Base-by-base conservation (phyloP, 345 rosid species). In the sweet orange (Citrus sinensis) region DNA sequence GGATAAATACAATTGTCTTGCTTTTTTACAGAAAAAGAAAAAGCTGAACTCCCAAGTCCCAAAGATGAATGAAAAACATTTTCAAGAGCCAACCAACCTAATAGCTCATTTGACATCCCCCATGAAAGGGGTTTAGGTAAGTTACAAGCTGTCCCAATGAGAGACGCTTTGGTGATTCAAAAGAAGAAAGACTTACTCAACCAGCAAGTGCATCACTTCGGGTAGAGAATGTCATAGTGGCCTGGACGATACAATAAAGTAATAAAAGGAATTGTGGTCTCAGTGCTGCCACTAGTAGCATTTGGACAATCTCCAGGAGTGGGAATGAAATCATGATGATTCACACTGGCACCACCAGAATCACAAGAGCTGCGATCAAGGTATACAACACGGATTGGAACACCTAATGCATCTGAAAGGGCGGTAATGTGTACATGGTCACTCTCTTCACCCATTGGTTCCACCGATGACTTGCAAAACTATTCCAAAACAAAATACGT, bases 391-490 rank as follows among this genome's bases (percentile, higher is more conserved):
- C 98, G 91, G 77, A 97, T 92, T 25, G 99, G 92, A 75, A 96
- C 98, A 46, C 98, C 97, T 76, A 96, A 74, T 37, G 98, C 94
- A 78, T 96, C 99, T 20, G 99, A 94, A 78, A 96, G 84, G 68
- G 99, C 98, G 59, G 92, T 94, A 70, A 97, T 97, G 90, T 97
- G 98, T 71, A 97, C 91, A 83, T 93, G 99, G 79, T 97, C 99
- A 58, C 99, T 97, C 87, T 94, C 98, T 86, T 97, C 99, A 65
- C 99, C 98, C 99, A 97, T 97, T 9, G 99, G 99, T 86, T 97
- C 99, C 79, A 97, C 98, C 0, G 99, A 88, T 30, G 98, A 87
- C 89, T 94, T 97, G 98, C 99, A 94, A 79, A 95, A 97, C 99
- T 97, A 86, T 39, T n/a, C 60, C 79, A 83, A 56, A 79, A 76